Evolutionary conservation across 129 eudicot species (phyloP).

Genomic region (Helianthus annuus): DNA sequence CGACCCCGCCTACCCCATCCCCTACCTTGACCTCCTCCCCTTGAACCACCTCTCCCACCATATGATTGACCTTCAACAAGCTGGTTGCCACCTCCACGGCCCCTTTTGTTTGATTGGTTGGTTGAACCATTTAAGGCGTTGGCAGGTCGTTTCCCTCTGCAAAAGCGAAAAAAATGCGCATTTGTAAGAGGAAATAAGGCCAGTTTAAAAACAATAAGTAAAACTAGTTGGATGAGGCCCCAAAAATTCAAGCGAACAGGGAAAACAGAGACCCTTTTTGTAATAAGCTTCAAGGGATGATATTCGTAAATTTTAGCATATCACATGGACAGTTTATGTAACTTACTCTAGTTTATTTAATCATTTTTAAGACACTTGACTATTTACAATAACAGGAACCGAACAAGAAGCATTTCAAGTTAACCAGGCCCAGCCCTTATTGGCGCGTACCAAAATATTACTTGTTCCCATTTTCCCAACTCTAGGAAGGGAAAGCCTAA

Average conservation of each 20-base stretch:
- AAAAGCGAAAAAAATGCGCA: not conserved
- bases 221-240: not conserved
- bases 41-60: slow-evolving; percentile 56
- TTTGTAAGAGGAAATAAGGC: not conserved
- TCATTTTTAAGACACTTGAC: not conserved
- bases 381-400: no score
- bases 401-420: not conserved
- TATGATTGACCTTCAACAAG: slow-evolving; percentile 49
- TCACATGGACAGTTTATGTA: no score
- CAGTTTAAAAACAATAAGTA: not conserved
- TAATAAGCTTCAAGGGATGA: no score
- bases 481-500: not conserved
- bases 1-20: slow-evolving; percentile 60
- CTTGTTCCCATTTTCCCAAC: not conserved
- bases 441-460: not conserved
- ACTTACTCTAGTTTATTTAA: no score
- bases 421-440: not conserved
- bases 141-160: slow-evolving; percentile 70
- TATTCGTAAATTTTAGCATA: not conserved
- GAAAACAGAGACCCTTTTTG: no score
- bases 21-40: slow-evolving; percentile 52
- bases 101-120: slow-evolving; percentile 48
- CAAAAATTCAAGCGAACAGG: no score
- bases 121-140: slow-evolving; percentile 46
- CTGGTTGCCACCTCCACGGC: slow-evolving; percentile 67